Evolutionary conservation across 768 basidiomycete species (phyloP), one percentile per base, ranked within the genome.

Genomic region (Wakefieldia striispora): DNA sequence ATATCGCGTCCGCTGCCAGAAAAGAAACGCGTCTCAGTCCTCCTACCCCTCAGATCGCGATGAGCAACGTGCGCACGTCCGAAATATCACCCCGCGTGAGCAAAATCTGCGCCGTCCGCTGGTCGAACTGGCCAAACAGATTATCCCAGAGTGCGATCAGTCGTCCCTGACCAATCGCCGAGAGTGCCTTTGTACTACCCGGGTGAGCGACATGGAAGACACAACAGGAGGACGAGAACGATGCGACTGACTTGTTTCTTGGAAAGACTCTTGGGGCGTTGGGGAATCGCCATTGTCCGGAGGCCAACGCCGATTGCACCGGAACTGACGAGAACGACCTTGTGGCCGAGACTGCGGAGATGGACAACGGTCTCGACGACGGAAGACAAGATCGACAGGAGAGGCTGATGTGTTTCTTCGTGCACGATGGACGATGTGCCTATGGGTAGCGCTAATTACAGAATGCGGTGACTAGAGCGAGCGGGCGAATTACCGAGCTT

Each of bases 131-230:
- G 4, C 91, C 82, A 60, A 99, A 99, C 38, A 99, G 75, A 66
- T 97, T 94, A 65, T 99, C 97, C 91, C 91, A 99, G 11, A 99
- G 73, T 0, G 93, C 95, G 49, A 98, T 98, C 21, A 99, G 77
- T 47, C 97, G 76, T 9, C 97, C 95, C 72, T 99, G 97, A 1
- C 97, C 97, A 42, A 98, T 93, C 0, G 97, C 95, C 27, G 95
- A 95, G 42, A 98, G 72, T 11, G 97, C 97, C 92, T 97, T 59
- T 40, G 33, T 19, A 50, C 59, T 57, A 58, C n/a, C 56, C 36
- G 29, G 56, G 51, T 60, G 54, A 67, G 61, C 42, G 43, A 38
- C 20, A 45, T 21, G 6, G 19, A 34, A 13, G 11, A 21, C 24
- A 14, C 6, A 21, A 9, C n/a, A 40, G 17, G 34, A 24, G 2